Percentiles rank a stretch among this genome's conserved stretches.
Conservation (phyloP, 2,329 filamentous ascomycete genomes). For the Berkeleyomyces rouxiae region DNA sequence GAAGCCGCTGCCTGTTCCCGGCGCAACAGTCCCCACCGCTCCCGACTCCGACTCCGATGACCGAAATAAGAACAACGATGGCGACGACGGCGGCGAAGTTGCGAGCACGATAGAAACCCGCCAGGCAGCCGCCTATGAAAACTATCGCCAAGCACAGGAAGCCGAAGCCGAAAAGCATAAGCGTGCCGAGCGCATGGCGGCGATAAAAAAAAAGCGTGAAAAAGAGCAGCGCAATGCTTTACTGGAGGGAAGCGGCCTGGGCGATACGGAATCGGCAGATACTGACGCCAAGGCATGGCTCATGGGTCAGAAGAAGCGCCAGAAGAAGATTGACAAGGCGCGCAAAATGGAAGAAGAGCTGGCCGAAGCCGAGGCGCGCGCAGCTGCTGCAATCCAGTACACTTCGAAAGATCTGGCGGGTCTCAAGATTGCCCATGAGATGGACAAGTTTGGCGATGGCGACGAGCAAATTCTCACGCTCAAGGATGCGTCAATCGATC, state of each 20-base stretch:
- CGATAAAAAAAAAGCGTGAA: conserved; percentile 77
- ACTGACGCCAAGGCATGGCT: conserved; percentile 77
- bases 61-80: conserved; percentile 24
- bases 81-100: conserved; percentile 48
- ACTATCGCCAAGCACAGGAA: conserved; percentile 48
- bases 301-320: conserved; percentile 75
- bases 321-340: conserved; percentile 74
- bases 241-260: conserved; percentile 69
- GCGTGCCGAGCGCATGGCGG: conserved; percentile 64
- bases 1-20: conserved; percentile 74
- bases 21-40: conserved; percentile 27
- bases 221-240: conserved; percentile 57
- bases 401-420: conserved; percentile 75
- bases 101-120: conserved; percentile 73
- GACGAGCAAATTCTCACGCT: conserved; percentile 83
- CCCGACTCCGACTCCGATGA: conserved; percentile 31
- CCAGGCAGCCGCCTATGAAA: conserved; percentile 55
- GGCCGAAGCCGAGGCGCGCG: conserved; percentile 54
- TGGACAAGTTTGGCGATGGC: conserved; percentile 56
- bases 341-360: conserved; percentile 59
- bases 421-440: conserved; percentile 79
- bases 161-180: conserved; percentile 62
- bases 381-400: conserved; percentile 50
- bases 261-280: conserved; percentile 55
- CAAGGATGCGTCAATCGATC: conserved; percentile 79